phyloP scores from a whole-genome alignment of 2,329 filamentous ascomycete species.

The Bipolaris oryzae region DNA sequence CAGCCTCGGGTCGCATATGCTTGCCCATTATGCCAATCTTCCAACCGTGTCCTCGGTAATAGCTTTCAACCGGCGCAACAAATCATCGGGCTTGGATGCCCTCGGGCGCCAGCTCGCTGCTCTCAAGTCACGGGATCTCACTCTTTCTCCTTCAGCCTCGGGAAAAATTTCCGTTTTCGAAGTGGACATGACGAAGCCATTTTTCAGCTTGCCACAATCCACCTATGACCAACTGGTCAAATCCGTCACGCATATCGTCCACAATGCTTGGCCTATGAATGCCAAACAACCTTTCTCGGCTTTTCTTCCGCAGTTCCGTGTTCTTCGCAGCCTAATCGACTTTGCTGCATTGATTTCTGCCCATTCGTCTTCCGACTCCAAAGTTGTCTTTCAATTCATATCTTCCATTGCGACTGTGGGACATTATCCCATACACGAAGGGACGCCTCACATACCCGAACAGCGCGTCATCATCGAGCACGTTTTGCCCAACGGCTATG shows the following conservation, averaged over 20 bases:
- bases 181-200: conserved; percentile 55
- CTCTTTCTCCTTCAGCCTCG: conserved; percentile 6
- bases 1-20: conserved; percentile 50
- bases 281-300: conserved; percentile 58
- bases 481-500: conserved; percentile 57
- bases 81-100: conserved; percentile 25
- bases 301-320: conserved; percentile 59
- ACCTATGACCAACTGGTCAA: conserved; percentile 49
- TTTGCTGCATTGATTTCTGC: conserved; percentile 47
- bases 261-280: conserved; percentile 64
- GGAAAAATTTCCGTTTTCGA: conserved; percentile 56
- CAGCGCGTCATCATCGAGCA: conserved; percentile 47
- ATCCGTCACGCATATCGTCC: conserved; percentile 57
- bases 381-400: conserved; percentile 49
- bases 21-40: conserved; percentile 32
- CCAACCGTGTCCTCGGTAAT: conserved; percentile 45
- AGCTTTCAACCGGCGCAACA: conserved; percentile 55
- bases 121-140: conserved; percentile 23
- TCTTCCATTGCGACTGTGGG: conserved; percentile 53
- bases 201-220: conserved; percentile 55
- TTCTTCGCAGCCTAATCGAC: conserved; percentile 58
- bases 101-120: conserved; percentile 46
- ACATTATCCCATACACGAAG: conserved; percentile 4
- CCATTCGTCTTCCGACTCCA: conserved; percentile 9
- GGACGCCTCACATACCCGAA: conserved; percentile 51